Evolutionary conservation across 495 filamentous ascomycete genomes (phyloP).

Genomic region (Hypoxylon perforatum): DNA sequence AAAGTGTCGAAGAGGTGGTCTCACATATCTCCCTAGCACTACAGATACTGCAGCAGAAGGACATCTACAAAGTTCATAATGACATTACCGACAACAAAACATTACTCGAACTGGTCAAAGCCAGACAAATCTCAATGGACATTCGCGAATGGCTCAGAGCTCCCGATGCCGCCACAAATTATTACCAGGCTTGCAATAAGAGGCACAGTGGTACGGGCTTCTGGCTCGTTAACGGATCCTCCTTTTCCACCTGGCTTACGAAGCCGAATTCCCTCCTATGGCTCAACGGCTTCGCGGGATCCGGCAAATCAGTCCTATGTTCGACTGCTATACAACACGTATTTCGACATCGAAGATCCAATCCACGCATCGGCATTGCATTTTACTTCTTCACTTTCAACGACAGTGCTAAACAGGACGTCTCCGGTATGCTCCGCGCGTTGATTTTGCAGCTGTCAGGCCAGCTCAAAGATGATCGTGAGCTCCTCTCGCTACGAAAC

Average conservation of each 20-base stretch:
- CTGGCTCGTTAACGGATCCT: slow-evolving; percentile 48
- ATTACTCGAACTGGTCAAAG: slow-evolving; percentile 16
- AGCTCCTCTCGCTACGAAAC: background rate
- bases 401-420: slow-evolving; percentile 47
- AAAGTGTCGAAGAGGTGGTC: slow-evolving; percentile 46
- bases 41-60: slow-evolving; percentile 42
- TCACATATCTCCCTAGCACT: slow-evolving; percentile 46
- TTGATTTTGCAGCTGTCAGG: slow-evolving; percentile 51
- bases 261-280: slow-evolving; percentile 53
- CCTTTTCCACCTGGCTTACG: slow-evolving; percentile 48
- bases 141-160: background rate
- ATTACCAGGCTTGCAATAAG: slow-evolving; percentile 45
- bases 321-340: slow-evolving; percentile 1
- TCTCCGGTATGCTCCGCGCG: slow-evolving; percentile 49
- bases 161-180: slow-evolving; percentile 44
- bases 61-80: slow-evolving; percentile 28
- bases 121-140: background rate
- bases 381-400: slow-evolving; percentile 58
- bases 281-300: slow-evolving; percentile 55
- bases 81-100: slow-evolving; percentile 33
- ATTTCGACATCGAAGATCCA: background rate
- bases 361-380: slow-evolving; percentile 46
- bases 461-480: slow-evolving; percentile 24
- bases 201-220: slow-evolving; percentile 41
- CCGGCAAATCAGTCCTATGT: slow-evolving; percentile 53